Evolutionary conservation across 306 rosid genomes (phyloP), one percentile per base, ranked within the genome.

Genomic region (Cajanus cajan): DNA sequence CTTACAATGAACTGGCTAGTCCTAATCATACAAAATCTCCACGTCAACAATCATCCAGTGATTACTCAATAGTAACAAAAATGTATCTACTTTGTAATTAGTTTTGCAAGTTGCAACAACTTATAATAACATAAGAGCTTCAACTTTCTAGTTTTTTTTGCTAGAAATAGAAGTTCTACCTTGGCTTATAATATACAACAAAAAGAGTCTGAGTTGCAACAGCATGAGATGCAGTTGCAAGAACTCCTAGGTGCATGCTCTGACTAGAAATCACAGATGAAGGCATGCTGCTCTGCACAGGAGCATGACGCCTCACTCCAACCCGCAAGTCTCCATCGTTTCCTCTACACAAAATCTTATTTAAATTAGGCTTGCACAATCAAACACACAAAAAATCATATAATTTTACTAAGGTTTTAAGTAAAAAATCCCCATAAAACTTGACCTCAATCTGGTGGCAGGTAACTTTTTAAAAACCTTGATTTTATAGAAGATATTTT

Each of bases 211-310:
- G 89, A 64, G 97, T 89, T 34, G 90, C 74, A 83, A 90, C 94
- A 70, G 99, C 98, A 83, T 96, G 98, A 24, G 97, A 91, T 50
- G 99, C 99, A 79, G 99, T 96, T 48, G 98, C 99, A 18, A 96
- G 97, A 81, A 96, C 93, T 78, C 99, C 99, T n/a, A 90, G 77
- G 82, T 93, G 98, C 99, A 96, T 93, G 85, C 98, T 96, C 78
- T 93, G 97, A 82, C 98, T 88, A 25, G 99, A 96, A 62, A 96
- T 89, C 75, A 93, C 98, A 33, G 99, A 96, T 36, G 98, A 83
- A 0, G 99, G 91, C 96, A 96, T 90, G 90, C 82, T 91, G 79
- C 86, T 90, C 48, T 87, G 92, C 64, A 89, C 97, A 63, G 89
- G 86, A 80, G 93, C 82, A 88, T 87, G 87, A 68, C 93, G 93